Conservation (phyloP, 1,284 basidiomycete genomes). For the Athelia psychrophila region DNA sequence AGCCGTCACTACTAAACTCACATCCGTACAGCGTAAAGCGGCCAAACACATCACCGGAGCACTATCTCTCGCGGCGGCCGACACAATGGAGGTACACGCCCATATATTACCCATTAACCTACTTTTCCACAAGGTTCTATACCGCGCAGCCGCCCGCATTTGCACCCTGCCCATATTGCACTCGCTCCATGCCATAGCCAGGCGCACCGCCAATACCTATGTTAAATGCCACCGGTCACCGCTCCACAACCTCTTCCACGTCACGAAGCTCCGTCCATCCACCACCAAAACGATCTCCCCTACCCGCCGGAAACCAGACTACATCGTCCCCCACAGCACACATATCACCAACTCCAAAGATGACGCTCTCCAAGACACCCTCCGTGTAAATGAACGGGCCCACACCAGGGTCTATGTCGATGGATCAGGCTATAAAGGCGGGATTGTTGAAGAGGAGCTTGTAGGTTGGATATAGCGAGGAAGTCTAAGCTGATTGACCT, state of each 20-base stretch:
- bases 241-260: conserved; percentile 1
- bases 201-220: not conserved
- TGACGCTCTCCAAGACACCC: not conserved
- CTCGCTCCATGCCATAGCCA: not conserved
- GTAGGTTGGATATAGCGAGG: too few relatives aligned
- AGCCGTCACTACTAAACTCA: conserved; percentile 6
- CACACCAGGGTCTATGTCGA: conserved; percentile 11
- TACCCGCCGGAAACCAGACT: not conserved
- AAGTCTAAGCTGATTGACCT: too few relatives aligned
- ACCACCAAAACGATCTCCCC: not conserved
- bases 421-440: conserved; percentile 15
- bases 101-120: conserved; percentile 13
- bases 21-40: conserved; percentile 12
- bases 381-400: not conserved
- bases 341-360: not conserved
- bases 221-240: conserved; percentile 1
- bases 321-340: not conserved
- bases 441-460: too few relatives aligned
- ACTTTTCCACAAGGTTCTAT: conserved; percentile 7
- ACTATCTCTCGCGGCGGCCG: conserved; percentile 13
- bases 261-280: not conserved
- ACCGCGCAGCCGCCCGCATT: conserved; percentile 5
- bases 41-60: conserved; percentile 14
- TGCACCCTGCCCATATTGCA: conserved; percentile 7
- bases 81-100: conserved; percentile 14